phyloP scores from a whole-genome alignment of 2,329 filamentous ascomycete genomes.

The Aspergillus oerlinghausenensis region DNA sequence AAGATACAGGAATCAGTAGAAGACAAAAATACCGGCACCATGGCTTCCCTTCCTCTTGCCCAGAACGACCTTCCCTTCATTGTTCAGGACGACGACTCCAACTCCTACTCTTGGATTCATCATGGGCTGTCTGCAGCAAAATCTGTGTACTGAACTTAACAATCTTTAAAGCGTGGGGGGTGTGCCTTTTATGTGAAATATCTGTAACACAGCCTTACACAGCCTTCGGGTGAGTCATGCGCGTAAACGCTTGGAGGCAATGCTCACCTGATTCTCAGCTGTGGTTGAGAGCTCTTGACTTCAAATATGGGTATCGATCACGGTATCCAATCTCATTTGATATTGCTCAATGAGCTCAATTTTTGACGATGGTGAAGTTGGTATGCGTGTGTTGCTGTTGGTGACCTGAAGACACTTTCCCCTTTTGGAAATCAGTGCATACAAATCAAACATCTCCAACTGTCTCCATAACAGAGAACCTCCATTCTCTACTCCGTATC shows the following conservation, averaged over 20 bases:
- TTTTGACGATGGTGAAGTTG: neutral
- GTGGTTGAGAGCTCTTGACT: neutral
- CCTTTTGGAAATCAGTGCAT: neutral
- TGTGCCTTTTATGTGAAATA: neutral
- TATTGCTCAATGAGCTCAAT: neutral
- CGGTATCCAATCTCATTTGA: rapidly evolving
- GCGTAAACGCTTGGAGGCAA: neutral
- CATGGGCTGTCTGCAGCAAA: neutral
- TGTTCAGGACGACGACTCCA: conserved; percentile 44
- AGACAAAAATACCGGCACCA: conserved; percentile 38
- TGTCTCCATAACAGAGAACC: neutral
- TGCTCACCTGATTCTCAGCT: neutral
- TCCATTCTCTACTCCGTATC: neutral
- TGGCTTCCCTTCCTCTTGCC: conserved; percentile 46
- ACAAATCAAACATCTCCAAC: neutral
- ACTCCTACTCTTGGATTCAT: conserved; percentile 41
- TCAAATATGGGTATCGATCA: neutral
- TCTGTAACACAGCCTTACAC: neutral
- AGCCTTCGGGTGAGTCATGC: neutral
- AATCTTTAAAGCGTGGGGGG: neutral
- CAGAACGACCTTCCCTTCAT: conserved; percentile 42
- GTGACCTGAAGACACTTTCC: no score
- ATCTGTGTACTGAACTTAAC: neutral
- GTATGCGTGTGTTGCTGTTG: no score
- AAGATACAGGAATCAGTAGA: neutral